A percentile compares a stretch with the other conserved stretches of the same genome.
Conservation (phyloP, 1,139 yeast species). For the Geotrichum restrictum region DNA sequence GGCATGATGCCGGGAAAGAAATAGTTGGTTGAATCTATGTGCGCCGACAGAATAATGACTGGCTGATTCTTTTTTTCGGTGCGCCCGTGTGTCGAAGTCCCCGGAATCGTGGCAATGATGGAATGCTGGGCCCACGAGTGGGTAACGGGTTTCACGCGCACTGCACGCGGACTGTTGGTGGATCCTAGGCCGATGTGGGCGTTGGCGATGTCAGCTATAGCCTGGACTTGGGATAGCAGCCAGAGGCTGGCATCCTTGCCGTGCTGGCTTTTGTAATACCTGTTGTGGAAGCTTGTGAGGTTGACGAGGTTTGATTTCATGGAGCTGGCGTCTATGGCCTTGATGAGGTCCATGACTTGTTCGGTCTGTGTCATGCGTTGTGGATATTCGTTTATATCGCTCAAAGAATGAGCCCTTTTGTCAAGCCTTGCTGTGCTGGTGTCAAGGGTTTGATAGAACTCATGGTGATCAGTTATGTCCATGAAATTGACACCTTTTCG, state of each 20-base stretch:
- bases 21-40: conserved; percentile 80
- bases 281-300: conserved; percentile 6
- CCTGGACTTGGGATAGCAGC: conserved; percentile 52
- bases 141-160: conserved; percentile 12
- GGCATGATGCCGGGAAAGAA: conserved; percentile 62
- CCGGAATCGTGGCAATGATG: conserved; percentile 47
- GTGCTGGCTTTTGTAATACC: conserved; percentile 62
- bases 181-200: conserved; percentile 41
- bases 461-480: conserved; percentile 22
- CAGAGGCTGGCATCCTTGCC: conserved; percentile 75
- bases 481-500: conserved; percentile 12
- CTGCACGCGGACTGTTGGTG: conserved; percentile 48
- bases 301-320: conserved; percentile 10
- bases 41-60: conserved; percentile 78
- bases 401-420: background rate
- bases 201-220: conserved; percentile 41
- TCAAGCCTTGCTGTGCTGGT: background rate
- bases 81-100: conserved; percentile 31
- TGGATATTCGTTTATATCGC: conserved; percentile 11
- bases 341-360: conserved; percentile 4
- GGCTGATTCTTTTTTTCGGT: conserved; percentile 33
- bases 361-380: background rate
- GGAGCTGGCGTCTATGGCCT: conserved; percentile 3
- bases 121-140: conserved; percentile 22
- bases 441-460: conserved; percentile 10